Conservation (phyloP, 495 filamentous ascomycete genomes). For the Penicillium samsonianum region DNA sequence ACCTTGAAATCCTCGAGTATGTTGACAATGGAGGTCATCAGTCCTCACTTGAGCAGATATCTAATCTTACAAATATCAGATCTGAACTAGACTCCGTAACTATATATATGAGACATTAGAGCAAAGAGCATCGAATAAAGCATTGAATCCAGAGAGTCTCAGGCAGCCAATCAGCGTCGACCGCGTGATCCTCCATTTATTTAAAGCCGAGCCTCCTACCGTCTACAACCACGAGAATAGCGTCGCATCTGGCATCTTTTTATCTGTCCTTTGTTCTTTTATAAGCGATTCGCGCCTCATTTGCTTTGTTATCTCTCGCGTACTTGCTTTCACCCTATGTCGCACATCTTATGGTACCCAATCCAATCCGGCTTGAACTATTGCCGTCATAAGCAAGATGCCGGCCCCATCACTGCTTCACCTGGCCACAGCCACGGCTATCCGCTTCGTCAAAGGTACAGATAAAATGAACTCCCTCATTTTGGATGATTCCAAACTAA, state of each 20-base stretch:
- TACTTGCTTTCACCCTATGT: conserved; percentile 1
- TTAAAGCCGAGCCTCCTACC: conserved; percentile 3
- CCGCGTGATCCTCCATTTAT: conserved; percentile 4
- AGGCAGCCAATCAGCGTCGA: not conserved
- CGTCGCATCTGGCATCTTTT: not conserved
- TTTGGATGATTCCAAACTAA: not conserved
- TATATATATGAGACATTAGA: not conserved
- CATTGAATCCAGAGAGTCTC: not conserved
- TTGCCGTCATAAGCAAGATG: conserved; percentile 34
- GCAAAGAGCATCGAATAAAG: not conserved
- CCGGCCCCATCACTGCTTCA: conserved; percentile 43
- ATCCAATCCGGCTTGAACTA: conserved; percentile 12
- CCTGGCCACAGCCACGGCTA: conserved; percentile 45
- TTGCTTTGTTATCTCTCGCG: not conserved
- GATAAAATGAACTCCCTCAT: not conserved
- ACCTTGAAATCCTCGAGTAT: not conserved
- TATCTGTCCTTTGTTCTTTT: not conserved
- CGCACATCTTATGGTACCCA: conserved; percentile 14
- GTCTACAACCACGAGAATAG: not conserved
- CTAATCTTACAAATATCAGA: not conserved
- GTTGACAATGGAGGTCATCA: not conserved
- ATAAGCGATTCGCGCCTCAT: not conserved
- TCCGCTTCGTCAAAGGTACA: conserved; percentile 49
- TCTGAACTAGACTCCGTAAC: not conserved
- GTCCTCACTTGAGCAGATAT: not conserved